Base-by-base conservation (phyloP, 805 yeast genomes). In the Wickerhamomyces canadensis region DNA sequence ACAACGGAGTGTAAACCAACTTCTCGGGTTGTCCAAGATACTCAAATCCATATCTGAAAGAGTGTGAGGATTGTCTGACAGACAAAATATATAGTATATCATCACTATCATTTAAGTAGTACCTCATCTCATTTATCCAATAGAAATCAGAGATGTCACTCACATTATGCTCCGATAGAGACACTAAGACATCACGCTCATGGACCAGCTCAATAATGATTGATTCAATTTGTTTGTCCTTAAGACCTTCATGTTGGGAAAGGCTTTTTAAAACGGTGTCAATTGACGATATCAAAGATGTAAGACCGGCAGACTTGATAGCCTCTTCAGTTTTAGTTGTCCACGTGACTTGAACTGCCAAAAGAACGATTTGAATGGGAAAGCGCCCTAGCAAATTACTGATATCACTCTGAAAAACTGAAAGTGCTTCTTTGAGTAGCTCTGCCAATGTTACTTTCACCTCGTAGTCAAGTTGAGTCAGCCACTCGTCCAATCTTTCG, bases 21-120 rank as follows among this genome's bases (percentile, higher is more conserved):
- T 79, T 71, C 15, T 81, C 84, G 3, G 81, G 78, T 1, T 76
- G 66, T 0, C 96, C 97, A 8, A 80, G 65, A 46, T 85, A 91
- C 51, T 88, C 96, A 55, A 75, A 86, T 0, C 95, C 95, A 52
- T 91, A 91, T 1, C 19, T 36, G 37, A 80, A 72, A 0, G 50
- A 40, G 11, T 75, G 65, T 14, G 71, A 62, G 3, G 79, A 74
- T 35, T 79, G 85, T n/a, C 50, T 55, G 0, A 88, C 68, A 1
- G 33, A 45, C 5, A 85, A 52, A 9, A 62, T 51, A 4, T 49
- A 45, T 4, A 65, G 35, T 2, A 48, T 45, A 31, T 70, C 70
- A 4, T 21, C 19, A 0, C 16, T 12, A 3, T 5, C 14, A 11
- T 36, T n/a, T 13, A 40, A 18, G 31, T 52, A 72, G 45, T 68